Evolutionary conservation across 805 yeast species (phyloP), one percentile per base, ranked within the genome.

Genomic region (Jamesozyma gamospora): DNA sequence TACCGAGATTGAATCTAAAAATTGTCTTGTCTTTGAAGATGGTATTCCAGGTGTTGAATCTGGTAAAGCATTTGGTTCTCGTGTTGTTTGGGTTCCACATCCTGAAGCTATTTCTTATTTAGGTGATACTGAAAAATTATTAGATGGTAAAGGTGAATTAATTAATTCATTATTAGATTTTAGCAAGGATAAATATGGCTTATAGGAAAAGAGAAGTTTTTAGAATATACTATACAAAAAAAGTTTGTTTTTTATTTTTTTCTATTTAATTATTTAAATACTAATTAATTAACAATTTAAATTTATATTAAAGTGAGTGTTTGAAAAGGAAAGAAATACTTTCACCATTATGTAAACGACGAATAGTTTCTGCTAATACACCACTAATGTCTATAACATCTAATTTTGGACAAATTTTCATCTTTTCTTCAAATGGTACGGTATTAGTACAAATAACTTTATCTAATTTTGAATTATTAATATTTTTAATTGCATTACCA

Each of bases 1-100:
- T 2, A 58, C 56, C 2, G 51, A 60, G 3, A 81, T 90, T 43
- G 52, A 58, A 40, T 82, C 90, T 4, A 77, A 75, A 26, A 95
- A 92, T 52, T 83, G 94, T 52, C 60, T 92, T 26, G 82, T 92
- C 2, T 92, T 92, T 60, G 98, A 92, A 66, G 99, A 92, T 62
- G 97, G 96, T 3, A 67, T 87, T 33, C 88, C 95, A 0, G 99
- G 99, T 3, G 90, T 90, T 17, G 55, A 66, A 14, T 80, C 95
- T 3, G 98, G 95, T 12, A 72, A 71, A 41, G 78, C 82, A 14
- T 86, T 95, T 28, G 88, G 87, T 10, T 82, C 85, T 12, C 71
- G 70, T 40, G 95, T 90, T n/a, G 72, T 90, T 35, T 92, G 97
- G 98, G 82, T 88, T 12, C 97, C 98, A 9, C 90, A 90, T 60